Percentiles rank a stretch among this genome's conserved stretches.
These are phyloP conservation scores for Candida bentonensis DNA, from an alignment of 805 yeast genomes.

Conservation along the genomic window DNA sequence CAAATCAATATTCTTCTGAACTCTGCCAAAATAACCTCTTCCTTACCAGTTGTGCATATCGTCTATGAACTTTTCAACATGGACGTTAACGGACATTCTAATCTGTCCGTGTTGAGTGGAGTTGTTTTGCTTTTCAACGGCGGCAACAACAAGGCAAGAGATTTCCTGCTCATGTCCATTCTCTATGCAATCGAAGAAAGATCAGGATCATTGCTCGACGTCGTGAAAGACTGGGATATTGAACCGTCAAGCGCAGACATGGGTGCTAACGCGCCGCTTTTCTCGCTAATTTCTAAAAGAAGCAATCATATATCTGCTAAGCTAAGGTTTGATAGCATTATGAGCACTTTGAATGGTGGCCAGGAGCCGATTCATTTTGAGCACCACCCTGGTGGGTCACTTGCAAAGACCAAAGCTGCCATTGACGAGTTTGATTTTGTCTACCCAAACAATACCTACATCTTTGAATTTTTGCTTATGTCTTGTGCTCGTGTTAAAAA, in stretches of 20 bases:
- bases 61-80: slow-evolving; percentile 34
- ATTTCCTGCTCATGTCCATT: slow-evolving; percentile 41
- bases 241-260: slow-evolving; percentile 42
- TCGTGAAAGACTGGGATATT: slow-evolving; percentile 39
- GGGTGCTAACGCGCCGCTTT: slow-evolving; percentile 26
- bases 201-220: slow-evolving; percentile 34
- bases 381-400: neutral
- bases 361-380: neutral
- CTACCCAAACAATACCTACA: slow-evolving; percentile 24
- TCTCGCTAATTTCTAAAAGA: slow-evolving; percentile 29
- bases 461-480: slow-evolving; percentile 51
- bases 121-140: slow-evolving; percentile 36
- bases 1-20: slow-evolving; percentile 50
- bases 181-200: slow-evolving; percentile 40
- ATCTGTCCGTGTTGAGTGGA: slow-evolving; percentile 29
- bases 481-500: slow-evolving; percentile 31
- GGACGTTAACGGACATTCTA: slow-evolving; percentile 34
- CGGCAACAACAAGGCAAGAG: slow-evolving; percentile 49
- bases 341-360: neutral
- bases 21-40: slow-evolving; percentile 30
- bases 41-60: slow-evolving; percentile 29
- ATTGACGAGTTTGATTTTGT: neutral
- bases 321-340: neutral
- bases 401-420: neutral
- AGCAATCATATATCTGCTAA: slow-evolving; percentile 20